Evolutionary conservation across 2,329 filamentous ascomycete genomes (phyloP).

Genomic region (Aspergillus fumigatiaffinis): DNA sequence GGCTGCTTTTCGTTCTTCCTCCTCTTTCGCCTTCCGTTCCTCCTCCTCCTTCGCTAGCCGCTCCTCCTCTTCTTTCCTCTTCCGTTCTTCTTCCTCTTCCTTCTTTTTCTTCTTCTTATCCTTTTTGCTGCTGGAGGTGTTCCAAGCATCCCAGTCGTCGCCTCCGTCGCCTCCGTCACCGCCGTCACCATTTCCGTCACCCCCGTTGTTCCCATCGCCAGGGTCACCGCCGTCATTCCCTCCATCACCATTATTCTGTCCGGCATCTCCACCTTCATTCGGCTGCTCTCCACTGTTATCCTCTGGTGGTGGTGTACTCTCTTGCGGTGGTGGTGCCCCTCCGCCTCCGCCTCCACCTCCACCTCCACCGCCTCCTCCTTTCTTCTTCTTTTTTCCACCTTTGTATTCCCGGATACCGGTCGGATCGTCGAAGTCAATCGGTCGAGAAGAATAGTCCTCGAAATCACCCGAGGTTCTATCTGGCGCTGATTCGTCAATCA

Average conservation of each 20-base stretch:
- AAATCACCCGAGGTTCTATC: slow-evolving; percentile 4
- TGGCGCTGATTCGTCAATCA: slow-evolving; percentile 6
- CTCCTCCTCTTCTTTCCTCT: slow-evolving; percentile 25
- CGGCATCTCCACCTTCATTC: slow-evolving; percentile 10
- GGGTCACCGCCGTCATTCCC: slow-evolving; percentile 39
- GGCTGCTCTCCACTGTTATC: slow-evolving; percentile 19
- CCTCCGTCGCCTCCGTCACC: slow-evolving; percentile 35
- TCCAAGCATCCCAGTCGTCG: slow-evolving; percentile 40
- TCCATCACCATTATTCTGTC: slow-evolving; percentile 31
- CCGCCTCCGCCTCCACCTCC: not conserved
- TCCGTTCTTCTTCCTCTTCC: slow-evolving; percentile 30
- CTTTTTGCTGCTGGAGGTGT: slow-evolving; percentile 28
- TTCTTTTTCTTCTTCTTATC: slow-evolving; percentile 33
- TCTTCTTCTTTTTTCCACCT: slow-evolving; percentile 28
- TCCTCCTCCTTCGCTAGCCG: slow-evolving; percentile 25
- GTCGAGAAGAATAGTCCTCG: slow-evolving; percentile 3
- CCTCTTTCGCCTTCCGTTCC: slow-evolving; percentile 21
- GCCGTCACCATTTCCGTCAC: slow-evolving; percentile 25
- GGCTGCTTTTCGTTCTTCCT: slow-evolving; percentile 27
- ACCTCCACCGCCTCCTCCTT: slow-evolving; percentile 8
- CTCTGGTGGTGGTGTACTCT: slow-evolving; percentile 15
- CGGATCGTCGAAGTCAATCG: slow-evolving; percentile 22
- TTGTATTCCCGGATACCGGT: slow-evolving; percentile 31
- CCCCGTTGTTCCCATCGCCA: slow-evolving; percentile 22
- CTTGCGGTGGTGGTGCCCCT: slow-evolving; percentile 12